Evolutionary conservation across 495 filamentous ascomycete genomes (phyloP).

Genomic region (Talaromyces adpressus): DNA sequence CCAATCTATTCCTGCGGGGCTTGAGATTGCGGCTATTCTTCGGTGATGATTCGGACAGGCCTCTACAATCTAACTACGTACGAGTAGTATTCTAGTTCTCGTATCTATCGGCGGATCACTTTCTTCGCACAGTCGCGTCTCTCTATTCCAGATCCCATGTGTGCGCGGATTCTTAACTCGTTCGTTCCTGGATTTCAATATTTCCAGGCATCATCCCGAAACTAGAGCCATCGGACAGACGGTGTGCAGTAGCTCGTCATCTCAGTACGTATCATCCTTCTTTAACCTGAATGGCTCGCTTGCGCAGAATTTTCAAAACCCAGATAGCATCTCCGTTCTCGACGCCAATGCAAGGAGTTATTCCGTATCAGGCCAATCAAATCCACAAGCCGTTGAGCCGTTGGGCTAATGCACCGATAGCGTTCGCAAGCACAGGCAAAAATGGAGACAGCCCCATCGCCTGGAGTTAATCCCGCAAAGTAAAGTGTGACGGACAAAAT

Average conservation of each 20-base stretch:
- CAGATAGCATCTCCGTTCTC: not conserved
- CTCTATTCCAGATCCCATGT: not conserved
- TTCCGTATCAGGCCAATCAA: not conserved
- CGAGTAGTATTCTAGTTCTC: not conserved
- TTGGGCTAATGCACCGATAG: conserved; percentile 5
- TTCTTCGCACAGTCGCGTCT: not conserved
- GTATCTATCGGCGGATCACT: not conserved
- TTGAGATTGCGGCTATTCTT: not conserved
- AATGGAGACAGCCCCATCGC: not conserved
- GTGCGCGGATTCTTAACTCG: not conserved
- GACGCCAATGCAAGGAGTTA: conserved; percentile 2
- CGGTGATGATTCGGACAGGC: not conserved
- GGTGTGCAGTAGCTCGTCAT: not conserved
- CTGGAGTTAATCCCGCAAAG: not conserved
- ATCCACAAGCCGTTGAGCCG: not conserved
- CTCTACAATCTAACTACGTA: not conserved
- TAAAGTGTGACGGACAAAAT: not conserved
- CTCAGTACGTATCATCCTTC: not conserved
- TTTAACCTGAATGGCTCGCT: not conserved
- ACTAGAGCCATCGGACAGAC: not conserved
- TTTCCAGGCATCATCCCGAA: not conserved
- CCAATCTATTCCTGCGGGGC: not conserved
- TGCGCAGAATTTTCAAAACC: not conserved
- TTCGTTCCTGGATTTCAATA: not conserved
- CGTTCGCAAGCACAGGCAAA: not conserved